These are phyloP conservation scores for Yamadazyma dushanensis DNA, from an alignment of 1,139 yeast species.

Conservation along the genomic window DNA sequence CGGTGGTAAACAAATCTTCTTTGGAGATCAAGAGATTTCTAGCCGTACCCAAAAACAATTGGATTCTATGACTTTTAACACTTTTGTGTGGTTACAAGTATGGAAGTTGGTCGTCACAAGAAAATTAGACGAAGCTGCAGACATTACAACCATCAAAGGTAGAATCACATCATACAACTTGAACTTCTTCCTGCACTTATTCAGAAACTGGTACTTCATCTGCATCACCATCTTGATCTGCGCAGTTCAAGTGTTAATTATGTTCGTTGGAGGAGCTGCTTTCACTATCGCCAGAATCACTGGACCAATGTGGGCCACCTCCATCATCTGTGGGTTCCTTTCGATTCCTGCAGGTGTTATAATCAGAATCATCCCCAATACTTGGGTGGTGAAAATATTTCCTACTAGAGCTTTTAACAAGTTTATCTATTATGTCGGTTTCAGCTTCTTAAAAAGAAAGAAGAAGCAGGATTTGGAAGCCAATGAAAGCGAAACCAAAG, in stretches of 20 bases:
- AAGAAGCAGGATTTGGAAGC: slow-evolving; percentile 29
- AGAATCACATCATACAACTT: slow-evolving; percentile 62
- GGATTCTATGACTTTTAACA: slow-evolving; percentile 85
- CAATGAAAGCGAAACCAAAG: no score
- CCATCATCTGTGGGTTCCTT: slow-evolving; percentile 76
- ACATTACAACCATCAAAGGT: slow-evolving; percentile 53
- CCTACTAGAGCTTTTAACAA: slow-evolving; percentile 59
- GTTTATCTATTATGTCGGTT: slow-evolving; percentile 48
- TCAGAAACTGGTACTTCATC: slow-evolving; percentile 80
- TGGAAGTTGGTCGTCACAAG: slow-evolving; percentile 91
- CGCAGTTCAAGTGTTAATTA: slow-evolving; percentile 81
- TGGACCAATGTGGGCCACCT: slow-evolving; percentile 86
- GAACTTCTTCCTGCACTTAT: slow-evolving; percentile 79
- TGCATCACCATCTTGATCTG: slow-evolving; percentile 71
- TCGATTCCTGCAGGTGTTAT: slow-evolving; percentile 80
- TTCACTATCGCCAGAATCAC: slow-evolving; percentile 80
- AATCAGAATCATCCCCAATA: slow-evolving; percentile 80
- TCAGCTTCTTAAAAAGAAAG: slow-evolving; percentile 41
- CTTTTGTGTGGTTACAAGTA: slow-evolving; percentile 97
- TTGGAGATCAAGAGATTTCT: slow-evolving; percentile 35
- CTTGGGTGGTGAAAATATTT: slow-evolving; percentile 66
- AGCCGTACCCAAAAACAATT: slow-evolving; percentile 58
- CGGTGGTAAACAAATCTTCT: slow-evolving; percentile 67
- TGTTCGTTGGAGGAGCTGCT: slow-evolving; percentile 98
- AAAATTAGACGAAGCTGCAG: slow-evolving; percentile 87